Percentiles rank a stretch among this genome's conserved stretches.
Conservation (phyloP, 495 filamentous ascomycete genomes). For the Viridothelium virens region DNA sequence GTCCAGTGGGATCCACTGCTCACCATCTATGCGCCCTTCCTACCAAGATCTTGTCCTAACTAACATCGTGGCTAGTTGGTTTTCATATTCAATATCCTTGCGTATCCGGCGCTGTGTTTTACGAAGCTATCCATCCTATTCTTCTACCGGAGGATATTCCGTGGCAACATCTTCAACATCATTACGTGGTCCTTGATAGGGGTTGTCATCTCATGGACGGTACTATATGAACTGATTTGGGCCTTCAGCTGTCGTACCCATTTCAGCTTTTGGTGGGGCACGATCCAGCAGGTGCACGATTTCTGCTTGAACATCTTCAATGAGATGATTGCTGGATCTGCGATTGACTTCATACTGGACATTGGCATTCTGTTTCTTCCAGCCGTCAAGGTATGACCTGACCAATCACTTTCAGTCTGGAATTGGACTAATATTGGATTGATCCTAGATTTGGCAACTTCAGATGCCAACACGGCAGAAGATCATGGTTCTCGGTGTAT, state of each 20-base stretch:
- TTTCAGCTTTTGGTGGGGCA: slow-evolving; percentile 6
- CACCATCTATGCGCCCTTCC: no score
- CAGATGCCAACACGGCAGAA: background rate
- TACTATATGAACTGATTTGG: slow-evolving; percentile 3
- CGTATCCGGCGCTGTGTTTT: slow-evolving; percentile 2
- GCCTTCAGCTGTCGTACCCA: background rate
- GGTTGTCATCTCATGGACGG: background rate
- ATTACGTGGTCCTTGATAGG: background rate
- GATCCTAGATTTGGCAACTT: background rate
- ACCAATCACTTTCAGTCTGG: background rate
- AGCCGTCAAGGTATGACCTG: background rate
- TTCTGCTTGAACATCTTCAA: slow-evolving; percentile 5
- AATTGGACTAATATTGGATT: background rate
- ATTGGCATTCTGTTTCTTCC: background rate
- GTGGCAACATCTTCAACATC: background rate
- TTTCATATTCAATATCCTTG: slow-evolving; percentile 5
- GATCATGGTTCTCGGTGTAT: background rate
- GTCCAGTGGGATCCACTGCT: no score
- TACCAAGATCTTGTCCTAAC: no score
- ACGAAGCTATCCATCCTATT: slow-evolving; percentile 2
- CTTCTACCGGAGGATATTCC: slow-evolving; percentile 8
- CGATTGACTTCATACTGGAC: background rate
- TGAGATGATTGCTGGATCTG: slow-evolving; percentile 1
- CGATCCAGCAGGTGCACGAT: background rate
- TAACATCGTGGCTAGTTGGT: background rate